Conservation (phyloP, 768 basidiomycete genomes). For the Pluteus cervinus region DNA sequence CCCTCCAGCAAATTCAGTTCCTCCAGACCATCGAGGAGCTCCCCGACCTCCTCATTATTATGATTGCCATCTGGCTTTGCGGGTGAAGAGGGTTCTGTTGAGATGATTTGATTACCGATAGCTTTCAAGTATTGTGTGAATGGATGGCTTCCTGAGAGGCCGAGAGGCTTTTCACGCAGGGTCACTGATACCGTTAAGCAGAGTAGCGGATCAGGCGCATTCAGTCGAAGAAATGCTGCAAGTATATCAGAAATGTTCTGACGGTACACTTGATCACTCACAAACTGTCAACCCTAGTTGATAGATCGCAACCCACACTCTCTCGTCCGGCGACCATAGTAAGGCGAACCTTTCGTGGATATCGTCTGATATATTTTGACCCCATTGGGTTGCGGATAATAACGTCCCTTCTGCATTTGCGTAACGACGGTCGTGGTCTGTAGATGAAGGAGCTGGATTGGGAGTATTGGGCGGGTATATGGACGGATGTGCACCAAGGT, state of each 20-base stretch:
- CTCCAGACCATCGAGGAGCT: conserved; percentile 44
- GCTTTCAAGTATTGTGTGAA: conserved; percentile 33
- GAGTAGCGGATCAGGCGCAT: conserved; percentile 67
- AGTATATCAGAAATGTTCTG: conserved; percentile 6
- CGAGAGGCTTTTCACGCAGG: conserved; percentile 70
- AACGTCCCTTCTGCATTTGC: conserved; percentile 72
- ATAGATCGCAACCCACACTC: conserved; percentile 78
- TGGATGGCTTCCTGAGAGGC: conserved; percentile 37
- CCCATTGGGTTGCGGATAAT: conserved; percentile 72
- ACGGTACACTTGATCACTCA: conserved; percentile 31
- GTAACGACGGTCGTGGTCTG: conserved; percentile 71
- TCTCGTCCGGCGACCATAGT: conserved; percentile 54
- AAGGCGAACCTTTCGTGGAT: conserved; percentile 56
- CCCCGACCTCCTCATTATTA: conserved; percentile 26
- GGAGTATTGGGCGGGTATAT: conserved; percentile 83
- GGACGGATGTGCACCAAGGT: conserved; percentile 42
- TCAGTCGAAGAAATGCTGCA: conserved; percentile 69
- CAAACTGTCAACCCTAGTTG: conserved; percentile 72
- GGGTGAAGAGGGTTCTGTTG: conserved; percentile 28
- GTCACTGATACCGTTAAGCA: conserved; percentile 85
- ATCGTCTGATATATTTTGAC: conserved; percentile 42
- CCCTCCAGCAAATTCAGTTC: conserved; percentile 54
- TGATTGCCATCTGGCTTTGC: conserved; percentile 20
- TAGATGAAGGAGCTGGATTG: conserved; percentile 72
- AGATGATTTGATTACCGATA: conserved; percentile 26